These are phyloP conservation scores for Physcomitrium patens DNA, from an alignment of 225 moss, liverwort and hornwort genomes.

Conservation along the genomic window DNA sequence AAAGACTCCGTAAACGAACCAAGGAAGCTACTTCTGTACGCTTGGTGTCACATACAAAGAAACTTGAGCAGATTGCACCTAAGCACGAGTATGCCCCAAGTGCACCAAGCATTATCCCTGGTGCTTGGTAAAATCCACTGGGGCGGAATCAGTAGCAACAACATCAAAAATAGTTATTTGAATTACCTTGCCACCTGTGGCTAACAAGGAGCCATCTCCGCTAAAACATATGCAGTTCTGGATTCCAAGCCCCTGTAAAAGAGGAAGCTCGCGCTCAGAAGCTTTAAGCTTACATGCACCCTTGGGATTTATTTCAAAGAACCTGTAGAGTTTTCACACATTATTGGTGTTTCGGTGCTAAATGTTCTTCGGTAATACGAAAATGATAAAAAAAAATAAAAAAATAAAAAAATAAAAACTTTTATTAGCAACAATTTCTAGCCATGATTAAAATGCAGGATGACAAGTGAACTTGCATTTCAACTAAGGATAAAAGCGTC, in stretches of 20 bases:
- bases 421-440: background rate
- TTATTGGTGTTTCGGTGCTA: background rate
- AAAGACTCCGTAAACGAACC: background rate
- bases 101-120: background rate
- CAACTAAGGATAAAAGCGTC: too few relatives aligned
- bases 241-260: slow-evolving; percentile 61
- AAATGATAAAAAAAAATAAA: too few relatives aligned
- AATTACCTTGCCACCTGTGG: slow-evolving; percentile 80
- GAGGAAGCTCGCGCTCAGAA: slow-evolving; percentile 59
- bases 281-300: slow-evolving; percentile 61
- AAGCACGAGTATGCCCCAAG: background rate
- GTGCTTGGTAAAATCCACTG: background rate
- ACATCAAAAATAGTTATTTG: background rate
- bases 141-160: background rate
- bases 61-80: background rate
- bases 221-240: slow-evolving; percentile 74
- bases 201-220: slow-evolving; percentile 77
- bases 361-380: background rate
- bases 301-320: slow-evolving; percentile 50
- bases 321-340: slow-evolving; percentile 37
- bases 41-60: background rate
- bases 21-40: background rate
- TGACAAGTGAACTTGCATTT: too few relatives aligned
- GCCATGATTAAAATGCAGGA: background rate
- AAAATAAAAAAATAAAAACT: too few relatives aligned